phyloP scores from a whole-genome alignment of 805 yeast species.

The Zygosaccharomyces gambellarensis region DNA sequence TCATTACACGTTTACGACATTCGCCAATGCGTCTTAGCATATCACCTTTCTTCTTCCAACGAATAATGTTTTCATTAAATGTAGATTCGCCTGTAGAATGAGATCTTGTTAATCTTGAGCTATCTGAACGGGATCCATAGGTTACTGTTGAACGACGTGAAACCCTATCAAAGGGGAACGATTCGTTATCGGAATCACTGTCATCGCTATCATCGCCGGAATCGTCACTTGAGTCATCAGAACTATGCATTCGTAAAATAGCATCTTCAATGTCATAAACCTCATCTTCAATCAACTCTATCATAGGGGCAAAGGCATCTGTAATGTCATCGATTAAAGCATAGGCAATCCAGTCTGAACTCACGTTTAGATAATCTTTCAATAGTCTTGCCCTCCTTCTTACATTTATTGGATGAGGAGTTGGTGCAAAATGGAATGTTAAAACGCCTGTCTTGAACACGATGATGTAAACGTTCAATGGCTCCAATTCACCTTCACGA shows the following conservation, averaged over 20 bases:
- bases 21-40: slow-evolving; percentile 94
- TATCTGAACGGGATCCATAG: slow-evolving; percentile 15
- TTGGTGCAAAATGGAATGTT: slow-evolving; percentile 89
- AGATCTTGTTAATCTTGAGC: slow-evolving; percentile 23
- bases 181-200: slow-evolving; percentile 17
- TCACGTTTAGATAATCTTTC: slow-evolving; percentile 81
- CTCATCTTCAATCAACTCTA: slow-evolving; percentile 88
- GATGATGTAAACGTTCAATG: slow-evolving; percentile 86
- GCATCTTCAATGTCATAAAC: slow-evolving; percentile 94
- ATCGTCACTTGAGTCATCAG: slow-evolving; percentile 41
- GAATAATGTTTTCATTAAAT: slow-evolving; percentile 42
- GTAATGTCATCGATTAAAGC: slow-evolving; percentile 95
- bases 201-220: slow-evolving; percentile 35
- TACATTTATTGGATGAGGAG: slow-evolving; percentile 95
- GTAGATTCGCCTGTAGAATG: slow-evolving; percentile 34
- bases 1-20: slow-evolving; percentile 91
- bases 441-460: slow-evolving; percentile 88
- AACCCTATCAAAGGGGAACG: slow-evolving; percentile 14
- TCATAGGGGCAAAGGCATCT: slow-evolving; percentile 96
- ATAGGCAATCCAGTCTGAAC: slow-evolving; percentile 96
- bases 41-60: slow-evolving; percentile 91
- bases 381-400: slow-evolving; percentile 86
- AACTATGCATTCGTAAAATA: slow-evolving; percentile 80
- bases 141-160: slow-evolving; percentile 18
- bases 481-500: slow-evolving; percentile 60